phyloP scores from a whole-genome alignment of 768 basidiomycete genomes.

The Coprinellus micaceus region DNA sequence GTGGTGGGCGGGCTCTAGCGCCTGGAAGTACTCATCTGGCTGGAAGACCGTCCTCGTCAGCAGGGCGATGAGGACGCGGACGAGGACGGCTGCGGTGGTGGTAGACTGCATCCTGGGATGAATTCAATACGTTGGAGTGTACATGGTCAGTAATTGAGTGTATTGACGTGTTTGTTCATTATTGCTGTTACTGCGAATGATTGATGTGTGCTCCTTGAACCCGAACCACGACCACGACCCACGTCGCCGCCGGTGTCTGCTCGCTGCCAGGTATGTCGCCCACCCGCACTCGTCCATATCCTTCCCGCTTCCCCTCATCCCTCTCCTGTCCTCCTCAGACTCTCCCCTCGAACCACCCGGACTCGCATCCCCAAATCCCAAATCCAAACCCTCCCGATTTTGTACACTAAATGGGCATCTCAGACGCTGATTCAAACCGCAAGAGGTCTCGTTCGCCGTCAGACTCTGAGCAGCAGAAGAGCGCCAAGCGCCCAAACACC shows the following conservation, averaged over 20 bases:
- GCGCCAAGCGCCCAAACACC: slow-evolving; percentile 80
- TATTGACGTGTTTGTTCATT: slow-evolving; percentile 26
- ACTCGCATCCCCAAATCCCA: slow-evolving; percentile 38
- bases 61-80: slow-evolving; percentile 62
- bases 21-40: slow-evolving; percentile 96
- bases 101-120: neutral
- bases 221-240: slow-evolving; percentile 12
- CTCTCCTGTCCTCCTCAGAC: slow-evolving; percentile 31
- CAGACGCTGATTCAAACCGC: slow-evolving; percentile 81
- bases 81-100: slow-evolving; percentile 28
- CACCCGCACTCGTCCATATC: slow-evolving; percentile 53
- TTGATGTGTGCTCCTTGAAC: slow-evolving; percentile 11
- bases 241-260: slow-evolving; percentile 5
- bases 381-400: slow-evolving; percentile 23
- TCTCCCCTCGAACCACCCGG: slow-evolving; percentile 10
- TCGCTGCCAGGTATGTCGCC: slow-evolving; percentile 30
- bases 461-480: slow-evolving; percentile 75
- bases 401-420: slow-evolving; percentile 64
- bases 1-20: slow-evolving; percentile 87
- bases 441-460: slow-evolving; percentile 86
- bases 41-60: slow-evolving; percentile 86
- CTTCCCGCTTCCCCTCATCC: slow-evolving; percentile 38
- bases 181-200: slow-evolving; percentile 11
- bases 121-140: slow-evolving; percentile 15
- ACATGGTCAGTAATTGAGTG: slow-evolving; percentile 9